Evolutionary conservation across 352 stramenopile species (phyloP).

Genomic region (Globisporangium irregulare): DNA sequence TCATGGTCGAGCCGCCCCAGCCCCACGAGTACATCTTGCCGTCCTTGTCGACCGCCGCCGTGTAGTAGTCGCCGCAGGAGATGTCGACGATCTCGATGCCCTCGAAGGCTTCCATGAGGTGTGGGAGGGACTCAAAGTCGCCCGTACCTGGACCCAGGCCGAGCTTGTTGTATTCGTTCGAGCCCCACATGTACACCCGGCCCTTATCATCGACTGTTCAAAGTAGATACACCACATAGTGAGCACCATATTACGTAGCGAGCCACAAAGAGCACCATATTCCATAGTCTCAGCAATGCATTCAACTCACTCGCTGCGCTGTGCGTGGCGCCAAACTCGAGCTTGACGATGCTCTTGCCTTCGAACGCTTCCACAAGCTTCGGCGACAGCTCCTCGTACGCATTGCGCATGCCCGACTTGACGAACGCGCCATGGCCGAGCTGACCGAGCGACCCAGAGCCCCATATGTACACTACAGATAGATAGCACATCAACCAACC

Average conservation of each 20-base stretch:
- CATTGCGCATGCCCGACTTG: slow-evolving; percentile 81
- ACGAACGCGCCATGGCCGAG: slow-evolving; percentile 76
- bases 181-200: slow-evolving; percentile 79
- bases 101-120: slow-evolving; percentile 62
- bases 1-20: slow-evolving; percentile 83
- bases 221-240: not conserved
- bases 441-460: slow-evolving; percentile 81
- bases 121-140: slow-evolving; percentile 53
- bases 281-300: not conserved
- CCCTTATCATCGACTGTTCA: slow-evolving; percentile 62
- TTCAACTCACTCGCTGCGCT: slow-evolving; percentile 68
- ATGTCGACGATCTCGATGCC: slow-evolving; percentile 80
- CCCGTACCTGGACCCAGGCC: slow-evolving; percentile 42
- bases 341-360: slow-evolving; percentile 52
- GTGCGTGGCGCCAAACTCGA: slow-evolving; percentile 78
- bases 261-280: slow-evolving; percentile 6
- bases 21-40: slow-evolving; percentile 92
- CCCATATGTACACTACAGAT: slow-evolving; percentile 77
- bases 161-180: slow-evolving; percentile 90
- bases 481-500: not conserved
- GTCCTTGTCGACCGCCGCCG: slow-evolving; percentile 76
- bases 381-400: slow-evolving; percentile 83
- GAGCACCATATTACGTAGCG: slow-evolving; percentile 9
- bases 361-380: slow-evolving; percentile 69
- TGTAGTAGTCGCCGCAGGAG: slow-evolving; percentile 86